Conservation (phyloP, 139 green algal species). For the Picochlorum sp. region DNA sequence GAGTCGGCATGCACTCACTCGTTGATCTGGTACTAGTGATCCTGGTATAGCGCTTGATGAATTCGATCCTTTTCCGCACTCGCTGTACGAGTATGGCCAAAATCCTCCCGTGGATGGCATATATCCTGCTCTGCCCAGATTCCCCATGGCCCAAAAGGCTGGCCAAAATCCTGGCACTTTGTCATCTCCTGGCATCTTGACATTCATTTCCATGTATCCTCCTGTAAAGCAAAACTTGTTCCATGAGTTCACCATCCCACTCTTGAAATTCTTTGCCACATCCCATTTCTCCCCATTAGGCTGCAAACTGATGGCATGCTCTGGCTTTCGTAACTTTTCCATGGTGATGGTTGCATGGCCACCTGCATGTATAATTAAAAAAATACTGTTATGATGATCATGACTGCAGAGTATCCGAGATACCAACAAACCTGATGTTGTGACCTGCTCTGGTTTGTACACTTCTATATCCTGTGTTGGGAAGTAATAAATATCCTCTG, state of each 20-base stretch:
- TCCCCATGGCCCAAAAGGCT: slow-evolving; percentile 33
- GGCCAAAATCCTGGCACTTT: slow-evolving; percentile 36
- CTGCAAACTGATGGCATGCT: slow-evolving; percentile 8
- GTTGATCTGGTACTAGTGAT: neutral
- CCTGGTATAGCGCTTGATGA: neutral
- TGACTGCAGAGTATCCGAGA: no score
- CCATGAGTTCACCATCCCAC: slow-evolving; percentile 37
- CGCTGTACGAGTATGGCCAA: slow-evolving; percentile 41
- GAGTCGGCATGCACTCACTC: neutral
- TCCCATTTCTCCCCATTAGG: slow-evolving; percentile 10
- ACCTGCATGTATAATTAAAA: neutral
- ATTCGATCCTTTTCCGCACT: slow-evolving; percentile 21
- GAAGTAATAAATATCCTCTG: slow-evolving; percentile 29
- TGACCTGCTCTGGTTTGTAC: slow-evolving; percentile 17
- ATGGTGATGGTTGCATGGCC: slow-evolving; percentile 22
- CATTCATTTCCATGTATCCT: slow-evolving; percentile 34
- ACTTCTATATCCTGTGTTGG: slow-evolving; percentile 17
- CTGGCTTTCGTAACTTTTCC: slow-evolving; percentile 2
- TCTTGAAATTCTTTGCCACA: slow-evolving; percentile 18
- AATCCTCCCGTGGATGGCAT: slow-evolving; percentile 21
- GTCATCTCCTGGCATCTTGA: slow-evolving; percentile 37
- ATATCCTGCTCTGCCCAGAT: slow-evolving; percentile 41
- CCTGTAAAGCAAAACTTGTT: slow-evolving; percentile 56
- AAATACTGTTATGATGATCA: no score
- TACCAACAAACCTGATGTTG: slow-evolving; percentile 6